Evolutionary conservation across 2,329 filamentous ascomycete genomes (phyloP).

Genomic region (Penicillium digitatum): DNA sequence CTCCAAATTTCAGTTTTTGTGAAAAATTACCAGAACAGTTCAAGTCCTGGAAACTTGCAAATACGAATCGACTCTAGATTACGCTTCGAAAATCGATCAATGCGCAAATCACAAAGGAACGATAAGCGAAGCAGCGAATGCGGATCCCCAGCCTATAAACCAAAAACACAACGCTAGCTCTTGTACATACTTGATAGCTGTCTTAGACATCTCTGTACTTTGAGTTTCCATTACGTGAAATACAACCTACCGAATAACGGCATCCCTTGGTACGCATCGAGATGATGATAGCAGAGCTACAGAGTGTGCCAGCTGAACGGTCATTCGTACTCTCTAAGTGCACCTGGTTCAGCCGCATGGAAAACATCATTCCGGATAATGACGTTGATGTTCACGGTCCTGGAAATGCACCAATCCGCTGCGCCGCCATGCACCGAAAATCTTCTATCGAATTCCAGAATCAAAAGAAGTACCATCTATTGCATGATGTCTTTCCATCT

Average conservation of each 20-base stretch:
- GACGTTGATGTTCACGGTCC: neutral
- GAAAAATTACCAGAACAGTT: neutral
- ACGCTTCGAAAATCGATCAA: conserved; percentile 11
- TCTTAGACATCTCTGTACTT: neutral
- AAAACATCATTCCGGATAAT: neutral
- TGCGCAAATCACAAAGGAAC: conserved; percentile 3
- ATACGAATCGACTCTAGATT: neutral
- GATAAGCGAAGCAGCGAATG: conserved; percentile 19
- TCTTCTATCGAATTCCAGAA: neutral
- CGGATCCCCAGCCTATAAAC: neutral
- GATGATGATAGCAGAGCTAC: neutral
- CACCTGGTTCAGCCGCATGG: neutral
- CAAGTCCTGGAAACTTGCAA: neutral
- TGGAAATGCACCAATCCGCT: neutral
- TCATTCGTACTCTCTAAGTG: too few species aligned
- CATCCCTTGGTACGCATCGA: neutral
- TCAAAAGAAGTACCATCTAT: neutral
- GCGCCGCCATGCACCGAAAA: neutral
- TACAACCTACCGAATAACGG: neutral
- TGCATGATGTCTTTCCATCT: neutral
- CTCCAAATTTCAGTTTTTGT: neutral
- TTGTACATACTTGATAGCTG: neutral
- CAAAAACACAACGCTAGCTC: neutral
- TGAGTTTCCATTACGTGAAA: neutral
- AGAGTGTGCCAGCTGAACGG: too few species aligned